Percentiles rank a stretch among this genome's conserved stretches.
phyloP scores from a whole-genome alignment of 1,139 yeast genomes.

The Arxiozyma bovina region DNA sequence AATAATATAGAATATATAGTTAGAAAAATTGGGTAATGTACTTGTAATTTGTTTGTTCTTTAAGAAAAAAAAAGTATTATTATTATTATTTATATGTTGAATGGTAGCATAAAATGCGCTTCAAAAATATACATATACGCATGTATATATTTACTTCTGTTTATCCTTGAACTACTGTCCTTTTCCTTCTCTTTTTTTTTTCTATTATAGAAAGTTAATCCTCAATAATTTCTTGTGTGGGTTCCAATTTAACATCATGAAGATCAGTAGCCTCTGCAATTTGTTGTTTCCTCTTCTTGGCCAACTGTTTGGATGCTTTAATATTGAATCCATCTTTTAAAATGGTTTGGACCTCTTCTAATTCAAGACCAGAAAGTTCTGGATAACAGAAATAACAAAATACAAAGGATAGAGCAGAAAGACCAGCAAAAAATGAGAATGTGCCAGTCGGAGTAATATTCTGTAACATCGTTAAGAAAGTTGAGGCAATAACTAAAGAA shows the following conservation, averaged over 20 bases:
- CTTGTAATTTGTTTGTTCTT: background rate
- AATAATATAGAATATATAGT: slow-evolving; percentile 7
- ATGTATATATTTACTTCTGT: background rate
- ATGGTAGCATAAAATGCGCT: background rate
- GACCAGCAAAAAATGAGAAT: slow-evolving; percentile 78
- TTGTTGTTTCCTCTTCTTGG: slow-evolving; percentile 31
- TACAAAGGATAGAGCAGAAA: slow-evolving; percentile 60
- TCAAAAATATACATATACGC: background rate
- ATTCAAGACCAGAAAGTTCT: slow-evolving; percentile 79
- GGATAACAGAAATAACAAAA: slow-evolving; percentile 81
- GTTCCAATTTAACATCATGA: slow-evolving; percentile 15
- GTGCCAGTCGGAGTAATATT: slow-evolving; percentile 94
- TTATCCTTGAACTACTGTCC: no score
- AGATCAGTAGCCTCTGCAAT: slow-evolving; percentile 9
- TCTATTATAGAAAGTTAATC: slow-evolving; percentile 3
- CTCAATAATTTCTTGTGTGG: slow-evolving; percentile 21
- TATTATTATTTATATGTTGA: no score
- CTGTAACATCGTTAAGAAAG: slow-evolving; percentile 88
- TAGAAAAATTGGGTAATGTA: background rate
- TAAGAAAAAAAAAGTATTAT: no score
- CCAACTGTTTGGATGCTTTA: slow-evolving; percentile 55
- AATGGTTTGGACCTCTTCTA: slow-evolving; percentile 81
- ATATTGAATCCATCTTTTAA: slow-evolving; percentile 80
- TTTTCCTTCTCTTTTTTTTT: background rate
- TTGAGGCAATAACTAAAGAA: slow-evolving; percentile 78